Evolutionary conservation across 169 alveolate species (phyloP).

Genomic region (Cryptosporidium xiaoi): DNA sequence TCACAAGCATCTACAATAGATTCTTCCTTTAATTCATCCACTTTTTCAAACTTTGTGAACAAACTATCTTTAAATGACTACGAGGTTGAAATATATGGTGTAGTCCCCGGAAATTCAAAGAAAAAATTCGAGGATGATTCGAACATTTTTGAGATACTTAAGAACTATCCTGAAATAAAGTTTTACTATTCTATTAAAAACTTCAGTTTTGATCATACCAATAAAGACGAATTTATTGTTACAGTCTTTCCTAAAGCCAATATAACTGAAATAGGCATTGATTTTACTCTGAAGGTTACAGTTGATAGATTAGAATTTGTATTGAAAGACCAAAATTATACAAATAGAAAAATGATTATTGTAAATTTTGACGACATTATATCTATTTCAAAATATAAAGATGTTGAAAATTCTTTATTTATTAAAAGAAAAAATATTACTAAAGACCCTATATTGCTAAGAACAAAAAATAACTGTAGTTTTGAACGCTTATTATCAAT

Average conservation of each 20-base stretch:
- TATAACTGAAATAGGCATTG: conserved; percentile 4
- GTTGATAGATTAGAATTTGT: conserved; percentile 8
- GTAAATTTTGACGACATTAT: conserved; percentile 7
- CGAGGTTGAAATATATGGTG: conserved; percentile 28
- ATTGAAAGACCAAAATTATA: not conserved
- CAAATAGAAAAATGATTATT: conserved; percentile 5
- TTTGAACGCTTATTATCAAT: not conserved
- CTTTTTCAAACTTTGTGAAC: not conserved
- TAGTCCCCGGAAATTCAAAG: conserved; percentile 4
- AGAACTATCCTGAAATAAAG: not conserved
- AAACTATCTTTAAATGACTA: not conserved
- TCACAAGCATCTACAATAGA: conserved; percentile 67
- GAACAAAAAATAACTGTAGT: not conserved
- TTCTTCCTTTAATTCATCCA: conserved; percentile 8
- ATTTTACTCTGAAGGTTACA: conserved; percentile 5
- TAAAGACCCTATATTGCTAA: conserved; percentile 20
- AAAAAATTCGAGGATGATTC: conserved; percentile 2
- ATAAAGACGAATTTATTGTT: conserved; percentile 1
- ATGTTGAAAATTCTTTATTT: conserved; percentile 14
- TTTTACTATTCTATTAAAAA: not conserved
- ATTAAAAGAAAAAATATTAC: conserved; percentile 42
- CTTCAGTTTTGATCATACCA: not conserved
- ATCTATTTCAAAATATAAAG: conserved; percentile 9
- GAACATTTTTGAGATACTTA: not conserved
- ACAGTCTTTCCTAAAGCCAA: conserved; percentile 48